Evolutionary conservation across 1,284 basidiomycete species (phyloP).

Genomic region (Malassezia obtusa): DNA sequence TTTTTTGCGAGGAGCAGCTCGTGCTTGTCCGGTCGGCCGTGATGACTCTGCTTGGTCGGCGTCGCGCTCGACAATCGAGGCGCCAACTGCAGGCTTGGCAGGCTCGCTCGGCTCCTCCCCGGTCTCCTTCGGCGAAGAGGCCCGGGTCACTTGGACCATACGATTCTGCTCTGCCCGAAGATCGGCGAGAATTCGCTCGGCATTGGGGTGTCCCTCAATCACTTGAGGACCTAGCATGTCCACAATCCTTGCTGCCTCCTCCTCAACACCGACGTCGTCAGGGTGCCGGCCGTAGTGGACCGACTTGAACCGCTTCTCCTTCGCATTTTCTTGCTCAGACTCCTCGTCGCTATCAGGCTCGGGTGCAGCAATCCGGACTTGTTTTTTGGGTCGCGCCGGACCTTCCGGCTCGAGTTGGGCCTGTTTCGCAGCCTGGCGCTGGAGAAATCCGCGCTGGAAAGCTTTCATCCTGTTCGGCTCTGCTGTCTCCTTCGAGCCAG

Average conservation of each 20-base stretch:
- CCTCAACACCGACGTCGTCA: conserved; percentile 35
- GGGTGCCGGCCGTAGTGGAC: conserved; percentile 22
- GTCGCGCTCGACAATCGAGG: conserved; percentile 7
- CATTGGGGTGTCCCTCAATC: conserved; percentile 35
- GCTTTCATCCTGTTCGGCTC: neutral
- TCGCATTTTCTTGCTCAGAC: neutral
- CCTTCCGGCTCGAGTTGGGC: neutral
- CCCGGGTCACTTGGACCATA: conserved; percentile 4
- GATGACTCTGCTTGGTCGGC: no score
- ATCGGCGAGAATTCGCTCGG: conserved; percentile 16
- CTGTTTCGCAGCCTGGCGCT: neutral
- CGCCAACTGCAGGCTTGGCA: conserved; percentile 5
- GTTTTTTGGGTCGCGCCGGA: conserved; percentile 7
- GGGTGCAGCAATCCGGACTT: conserved; percentile 6
- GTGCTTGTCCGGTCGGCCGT: neutral
- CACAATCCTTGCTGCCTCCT: conserved; percentile 40
- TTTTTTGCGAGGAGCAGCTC: conserved; percentile 10
- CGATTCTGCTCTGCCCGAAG: conserved; percentile 8
- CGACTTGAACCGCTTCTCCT: neutral
- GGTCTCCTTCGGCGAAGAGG: conserved; percentile 1
- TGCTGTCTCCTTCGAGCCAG: no score
- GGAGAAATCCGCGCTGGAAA: conserved; percentile 10
- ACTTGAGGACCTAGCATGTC: conserved; percentile 35
- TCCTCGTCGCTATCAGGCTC: neutral
- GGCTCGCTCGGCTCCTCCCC: conserved; percentile 11